Evolutionary conservation across 768 basidiomycete species (phyloP).

Genomic region (Rhizopogon rudus): DNA sequence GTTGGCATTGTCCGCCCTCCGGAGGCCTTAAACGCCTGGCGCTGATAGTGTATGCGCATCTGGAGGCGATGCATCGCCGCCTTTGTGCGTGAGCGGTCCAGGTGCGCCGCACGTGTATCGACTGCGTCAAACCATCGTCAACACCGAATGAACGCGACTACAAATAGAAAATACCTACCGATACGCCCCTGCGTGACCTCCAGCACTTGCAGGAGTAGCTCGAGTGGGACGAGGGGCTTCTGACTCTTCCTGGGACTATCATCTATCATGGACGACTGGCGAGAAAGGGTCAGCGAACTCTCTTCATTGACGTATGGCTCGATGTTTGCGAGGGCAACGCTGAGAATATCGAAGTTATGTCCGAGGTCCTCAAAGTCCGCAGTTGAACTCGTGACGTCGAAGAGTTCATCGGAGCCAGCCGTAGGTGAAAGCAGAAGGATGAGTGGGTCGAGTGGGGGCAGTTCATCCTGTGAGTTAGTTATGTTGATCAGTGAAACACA

Average conservation of each 20-base stretch:
- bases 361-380: slow-evolving; percentile 59
- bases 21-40: slow-evolving; percentile 27
- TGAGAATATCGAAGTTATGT: slow-evolving; percentile 52
- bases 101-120: slow-evolving; percentile 68
- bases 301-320: slow-evolving; percentile 53
- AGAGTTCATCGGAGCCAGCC: slow-evolving; percentile 36
- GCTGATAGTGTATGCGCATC: slow-evolving; percentile 63
- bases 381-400: slow-evolving; percentile 49
- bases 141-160: background rate
- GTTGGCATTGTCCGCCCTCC: slow-evolving; percentile 16
- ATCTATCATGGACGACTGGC: slow-evolving; percentile 7
- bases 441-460: slow-evolving; percentile 49
- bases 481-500: background rate
- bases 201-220: slow-evolving; percentile 42
- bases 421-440: slow-evolving; percentile 45
- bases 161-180: slow-evolving; percentile 35
- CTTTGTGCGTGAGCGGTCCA: slow-evolving; percentile 74
- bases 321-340: slow-evolving; percentile 53
- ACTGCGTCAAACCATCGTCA: slow-evolving; percentile 30
- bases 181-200: slow-evolving; percentile 56
- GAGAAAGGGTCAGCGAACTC: slow-evolving; percentile 11
- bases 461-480: slow-evolving; percentile 29
- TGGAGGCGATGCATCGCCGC: slow-evolving; percentile 60
- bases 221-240: slow-evolving; percentile 38
- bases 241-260: slow-evolving; percentile 23